A percentile compares a stretch with the other conserved stretches of the same genome.
phyloP scores from a whole-genome alignment of 257 asterid species.

The Solanum appendiculatum region DNA sequence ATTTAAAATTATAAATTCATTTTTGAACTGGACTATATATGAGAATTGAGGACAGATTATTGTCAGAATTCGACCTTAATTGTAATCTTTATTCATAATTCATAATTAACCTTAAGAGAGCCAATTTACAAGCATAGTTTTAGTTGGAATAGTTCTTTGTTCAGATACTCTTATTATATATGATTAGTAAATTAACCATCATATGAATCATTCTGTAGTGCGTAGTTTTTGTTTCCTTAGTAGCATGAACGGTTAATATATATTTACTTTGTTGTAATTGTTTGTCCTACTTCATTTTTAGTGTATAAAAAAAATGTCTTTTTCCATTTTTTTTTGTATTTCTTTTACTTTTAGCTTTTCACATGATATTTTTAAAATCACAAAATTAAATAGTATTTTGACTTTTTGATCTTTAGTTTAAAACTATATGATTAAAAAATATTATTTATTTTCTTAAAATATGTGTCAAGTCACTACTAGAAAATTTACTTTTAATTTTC shows the following conservation, averaged over 20 bases:
- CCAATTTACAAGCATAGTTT: background rate
- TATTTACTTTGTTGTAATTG: no score
- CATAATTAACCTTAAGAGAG: background rate
- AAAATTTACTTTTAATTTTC: no score
- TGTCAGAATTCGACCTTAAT: background rate
- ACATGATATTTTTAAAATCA: no score
- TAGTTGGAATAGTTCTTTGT: background rate
- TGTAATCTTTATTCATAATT: background rate
- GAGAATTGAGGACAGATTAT: background rate
- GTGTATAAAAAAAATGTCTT: no score
- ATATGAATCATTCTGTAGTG: background rate
- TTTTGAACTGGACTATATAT: background rate
- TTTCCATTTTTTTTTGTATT: no score
- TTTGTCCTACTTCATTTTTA: no score
- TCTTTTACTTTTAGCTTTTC: no score
- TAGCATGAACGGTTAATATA: background rate
- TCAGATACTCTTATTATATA: background rate
- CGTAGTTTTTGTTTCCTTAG: background rate
- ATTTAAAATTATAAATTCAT: background rate
- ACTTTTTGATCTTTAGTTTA: no score
- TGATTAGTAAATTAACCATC: background rate
- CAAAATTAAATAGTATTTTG: no score
- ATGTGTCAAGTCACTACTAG: background rate
- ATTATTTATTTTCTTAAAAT: background rate
- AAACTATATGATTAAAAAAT: accelerated